Conservation (phyloP, 306 rosid genomes). For the Citrullus mucosospermus region DNA sequence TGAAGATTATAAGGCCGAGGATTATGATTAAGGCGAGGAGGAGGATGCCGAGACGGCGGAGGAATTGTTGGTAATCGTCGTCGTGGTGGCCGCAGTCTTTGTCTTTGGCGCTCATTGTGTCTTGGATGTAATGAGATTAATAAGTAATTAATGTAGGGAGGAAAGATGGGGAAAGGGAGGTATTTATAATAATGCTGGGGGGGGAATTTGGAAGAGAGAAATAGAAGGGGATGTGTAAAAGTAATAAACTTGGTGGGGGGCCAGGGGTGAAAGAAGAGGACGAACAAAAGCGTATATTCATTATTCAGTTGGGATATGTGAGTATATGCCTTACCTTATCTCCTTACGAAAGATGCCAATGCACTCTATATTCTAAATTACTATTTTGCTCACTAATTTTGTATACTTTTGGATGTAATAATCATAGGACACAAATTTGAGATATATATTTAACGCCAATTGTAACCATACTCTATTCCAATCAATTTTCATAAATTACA, state of each 20-base stretch:
- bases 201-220: neutral
- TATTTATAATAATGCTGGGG: neutral
- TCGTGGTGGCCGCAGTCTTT: slow-evolving; percentile 40
- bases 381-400: no score
- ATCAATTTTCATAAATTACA: no score
- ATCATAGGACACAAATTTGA: no score
- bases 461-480: no score
- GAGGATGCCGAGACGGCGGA: slow-evolving; percentile 14
- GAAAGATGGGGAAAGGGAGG: neutral
- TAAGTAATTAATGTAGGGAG: neutral
- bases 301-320: neutral
- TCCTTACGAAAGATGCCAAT: neutral
- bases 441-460: no score
- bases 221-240: neutral
- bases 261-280: neutral
- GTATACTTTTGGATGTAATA: no score
- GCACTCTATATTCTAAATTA: no score
- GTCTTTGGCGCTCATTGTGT: slow-evolving; percentile 32
- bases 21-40: slow-evolving; percentile 8
- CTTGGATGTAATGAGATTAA: neutral
- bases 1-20: slow-evolving; percentile 24
- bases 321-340: neutral
- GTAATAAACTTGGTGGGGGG: neutral
- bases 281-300: neutral
- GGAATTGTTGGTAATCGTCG: neutral